phyloP scores from a whole-genome alignment of 352 stramenopile species.

The Thraustochytrium striatum region DNA sequence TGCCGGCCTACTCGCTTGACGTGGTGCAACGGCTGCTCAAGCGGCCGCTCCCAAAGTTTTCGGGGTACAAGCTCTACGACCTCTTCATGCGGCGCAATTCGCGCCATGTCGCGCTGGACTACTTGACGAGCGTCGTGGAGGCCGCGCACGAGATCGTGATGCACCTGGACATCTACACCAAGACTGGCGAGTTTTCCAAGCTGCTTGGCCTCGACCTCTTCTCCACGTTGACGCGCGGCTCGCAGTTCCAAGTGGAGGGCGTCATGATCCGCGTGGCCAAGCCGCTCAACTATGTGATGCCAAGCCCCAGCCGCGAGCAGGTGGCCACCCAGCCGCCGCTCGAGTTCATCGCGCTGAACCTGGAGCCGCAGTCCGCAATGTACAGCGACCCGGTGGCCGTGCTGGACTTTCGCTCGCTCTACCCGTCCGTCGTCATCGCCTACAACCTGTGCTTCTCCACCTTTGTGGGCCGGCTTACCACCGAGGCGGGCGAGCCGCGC shows the following conservation, averaged over 20 bases:
- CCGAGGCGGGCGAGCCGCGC: neutral
- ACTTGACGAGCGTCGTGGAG: constrained; percentile 59
- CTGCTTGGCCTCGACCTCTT: constrained; percentile 90
- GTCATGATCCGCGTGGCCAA: constrained; percentile 85
- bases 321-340: constrained; percentile 81
- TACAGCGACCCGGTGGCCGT: constrained; percentile 95
- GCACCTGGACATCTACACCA: constrained; percentile 74
- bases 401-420: constrained; percentile 98
- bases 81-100: constrained; percentile 62
- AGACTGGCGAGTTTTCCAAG: constrained; percentile 80
- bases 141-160: constrained; percentile 70
- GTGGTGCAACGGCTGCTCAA: constrained; percentile 67
- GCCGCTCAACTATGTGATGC: constrained; percentile 71
- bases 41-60: constrained; percentile 65
- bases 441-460: constrained; percentile 99
- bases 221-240: constrained; percentile 81
- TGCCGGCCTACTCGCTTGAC: constrained; percentile 72
- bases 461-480: constrained; percentile 79
- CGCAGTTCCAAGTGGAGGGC: constrained; percentile 85
- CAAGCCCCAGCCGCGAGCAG: constrained; percentile 63
- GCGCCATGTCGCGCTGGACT: constrained; percentile 63
- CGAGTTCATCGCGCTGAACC: constrained; percentile 84
- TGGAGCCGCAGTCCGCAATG: constrained; percentile 90
- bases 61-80: constrained; percentile 59
- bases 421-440: constrained; percentile 97